phyloP scores from a whole-genome alignment of 2,329 filamentous ascomycete species.

The Simplicillium sp. region DNA sequence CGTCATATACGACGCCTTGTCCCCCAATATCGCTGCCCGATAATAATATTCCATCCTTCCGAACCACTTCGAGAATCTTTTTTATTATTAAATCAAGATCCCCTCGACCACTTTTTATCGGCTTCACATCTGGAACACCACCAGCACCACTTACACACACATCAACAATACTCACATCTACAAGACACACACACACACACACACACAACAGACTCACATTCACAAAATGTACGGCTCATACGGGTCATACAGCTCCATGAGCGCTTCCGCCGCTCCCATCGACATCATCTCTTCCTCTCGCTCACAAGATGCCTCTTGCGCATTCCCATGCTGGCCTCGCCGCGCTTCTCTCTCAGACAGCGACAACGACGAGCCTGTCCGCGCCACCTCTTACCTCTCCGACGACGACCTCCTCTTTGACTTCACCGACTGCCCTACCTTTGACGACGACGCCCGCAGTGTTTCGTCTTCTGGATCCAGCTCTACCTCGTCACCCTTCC shows the following conservation, averaged over 20 bases:
- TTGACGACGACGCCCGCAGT: slow-evolving; percentile 40
- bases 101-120: background rate
- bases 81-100: background rate
- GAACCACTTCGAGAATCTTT: background rate
- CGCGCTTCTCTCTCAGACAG: slow-evolving; percentile 39
- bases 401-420: slow-evolving; percentile 53
- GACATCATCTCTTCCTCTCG: slow-evolving; percentile 30
- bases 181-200: slow-evolving; percentile 13
- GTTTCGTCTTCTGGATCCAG: slow-evolving; percentile 34
- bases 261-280: slow-evolving; percentile 32
- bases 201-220: slow-evolving; percentile 1
- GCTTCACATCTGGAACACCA: background rate
- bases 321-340: slow-evolving; percentile 50
- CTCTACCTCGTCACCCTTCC: slow-evolving; percentile 24
- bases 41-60: background rate
- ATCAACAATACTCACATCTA: slow-evolving; percentile 7
- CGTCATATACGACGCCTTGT: background rate
- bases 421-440: slow-evolving; percentile 23
- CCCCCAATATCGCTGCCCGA: background rate
- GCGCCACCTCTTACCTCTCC: slow-evolving; percentile 47
- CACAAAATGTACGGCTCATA: slow-evolving; percentile 38
- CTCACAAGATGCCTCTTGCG: slow-evolving; percentile 36
- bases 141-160: slow-evolving; percentile 1
- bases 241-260: slow-evolving; percentile 40
- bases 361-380: slow-evolving; percentile 26